phyloP scores from a whole-genome alignment of 495 filamentous ascomycete genomes.

The Xylaria cubensis region DNA sequence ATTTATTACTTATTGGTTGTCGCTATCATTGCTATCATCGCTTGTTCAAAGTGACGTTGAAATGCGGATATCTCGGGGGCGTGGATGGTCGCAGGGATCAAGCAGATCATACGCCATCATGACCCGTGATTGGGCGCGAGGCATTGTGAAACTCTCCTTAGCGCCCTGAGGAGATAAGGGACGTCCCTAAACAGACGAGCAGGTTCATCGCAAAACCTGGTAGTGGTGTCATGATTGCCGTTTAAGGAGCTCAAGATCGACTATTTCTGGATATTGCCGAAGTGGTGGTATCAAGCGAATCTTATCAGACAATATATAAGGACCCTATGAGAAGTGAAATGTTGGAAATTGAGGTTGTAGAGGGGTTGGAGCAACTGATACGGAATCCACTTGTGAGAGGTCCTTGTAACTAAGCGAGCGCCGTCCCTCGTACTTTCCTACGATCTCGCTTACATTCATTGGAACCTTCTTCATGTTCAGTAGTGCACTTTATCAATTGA shows the following conservation, averaged over 20 bases:
- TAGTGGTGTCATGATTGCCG: not conserved
- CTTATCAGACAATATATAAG: not conserved
- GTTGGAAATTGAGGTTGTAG: not conserved
- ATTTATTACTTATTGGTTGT: not conserved
- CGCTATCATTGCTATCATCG: not conserved
- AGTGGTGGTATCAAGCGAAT: not conserved
- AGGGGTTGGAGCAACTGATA: not conserved
- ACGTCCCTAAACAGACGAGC: not conserved
- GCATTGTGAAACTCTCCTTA: conserved; percentile 37
- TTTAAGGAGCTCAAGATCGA: not conserved
- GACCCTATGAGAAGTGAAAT: not conserved
- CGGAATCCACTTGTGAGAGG: not conserved
- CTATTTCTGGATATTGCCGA: not conserved
- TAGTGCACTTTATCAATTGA: not conserved
- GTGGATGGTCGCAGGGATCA: conserved; percentile 29
- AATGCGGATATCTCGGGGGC: conserved; percentile 30
- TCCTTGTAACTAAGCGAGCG: not conserved
- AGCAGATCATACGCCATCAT: conserved; percentile 34
- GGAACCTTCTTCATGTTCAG: not conserved
- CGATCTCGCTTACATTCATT: not conserved
- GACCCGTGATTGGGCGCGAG: conserved; percentile 31
- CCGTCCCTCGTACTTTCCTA: not conserved
- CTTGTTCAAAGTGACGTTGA: conserved; percentile 19
- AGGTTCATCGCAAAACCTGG: conserved; percentile 11
- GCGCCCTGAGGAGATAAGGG: not conserved